Base-by-base conservation (phyloP, 768 basidiomycete genomes). In the Auricularia heimuer region DNA sequence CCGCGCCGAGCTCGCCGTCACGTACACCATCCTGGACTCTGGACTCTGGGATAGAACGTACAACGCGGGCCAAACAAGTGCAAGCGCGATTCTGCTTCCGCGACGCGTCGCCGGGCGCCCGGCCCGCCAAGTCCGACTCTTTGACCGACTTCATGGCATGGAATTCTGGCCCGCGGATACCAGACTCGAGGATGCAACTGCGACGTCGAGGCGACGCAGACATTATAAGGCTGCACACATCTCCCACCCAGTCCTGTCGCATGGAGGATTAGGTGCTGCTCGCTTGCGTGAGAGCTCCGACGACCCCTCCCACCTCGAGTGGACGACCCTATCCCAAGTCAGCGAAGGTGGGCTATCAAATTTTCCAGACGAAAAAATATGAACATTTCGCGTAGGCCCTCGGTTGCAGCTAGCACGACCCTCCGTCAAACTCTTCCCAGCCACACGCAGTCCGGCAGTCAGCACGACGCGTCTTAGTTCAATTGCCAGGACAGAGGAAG, bases 111-210 rank as follows among this genome's bases (percentile, higher is more conserved):
- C 4, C 8, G 8, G 39, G 39, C 39, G 29, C 29, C 29, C 29
- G 29, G 29, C 29, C 29, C 29, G 29, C 3, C 39, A 14, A 7
- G 39, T 54, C 54, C 54, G 11, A 54, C 18, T n/a, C 29, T 18
- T 54, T 54, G 54, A 8, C 54, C n/a, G 54, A 54, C 54, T 54
- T 54, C 54, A 85, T 89, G 86, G 85, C 85, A 90, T 90, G 88
- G 85, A 86, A 74, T 79, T 78, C 74, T 90, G 88, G 88, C 88
- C 87, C 45, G 75, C 79, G 71, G 79, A 83, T 78, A 75, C 79
- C 79, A 65, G 68, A 66, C 65, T 73, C 75, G 67, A 69, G 66
- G 68, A 65, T 66, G 63, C 39, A 56, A 44, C 61, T 44, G 54
- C 21, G 35, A 45, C 47, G 34, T 18, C 33, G 62, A 42, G 35